Evolutionary conservation across 257 asterid species (phyloP).

Genomic region (Solanum clarkiae): DNA sequence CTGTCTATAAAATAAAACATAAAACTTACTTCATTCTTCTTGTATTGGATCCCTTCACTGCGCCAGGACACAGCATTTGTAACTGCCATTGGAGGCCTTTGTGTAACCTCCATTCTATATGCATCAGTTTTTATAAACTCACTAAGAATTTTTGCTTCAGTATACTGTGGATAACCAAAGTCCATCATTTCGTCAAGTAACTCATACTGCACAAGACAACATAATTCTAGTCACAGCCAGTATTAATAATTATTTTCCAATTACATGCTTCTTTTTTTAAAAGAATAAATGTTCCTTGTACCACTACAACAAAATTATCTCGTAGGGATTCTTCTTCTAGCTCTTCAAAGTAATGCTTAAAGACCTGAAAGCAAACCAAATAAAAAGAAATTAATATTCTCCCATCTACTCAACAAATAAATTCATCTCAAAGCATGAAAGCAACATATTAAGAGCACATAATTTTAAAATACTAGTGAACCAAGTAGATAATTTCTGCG

Average conservation of each 20-base stretch:
- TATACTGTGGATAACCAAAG: slow-evolving; percentile 96
- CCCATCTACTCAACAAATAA: not conserved
- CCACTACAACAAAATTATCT: slow-evolving; percentile 99
- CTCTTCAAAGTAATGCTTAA: slow-evolving; percentile 96
- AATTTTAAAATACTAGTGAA: not conserved
- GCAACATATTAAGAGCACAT: not conserved
- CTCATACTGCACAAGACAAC: slow-evolving; percentile 54
- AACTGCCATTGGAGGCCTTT: slow-evolving; percentile 99
- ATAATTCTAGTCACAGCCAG: not conserved
- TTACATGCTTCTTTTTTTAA: not conserved
- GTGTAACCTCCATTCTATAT: slow-evolving; percentile 94
- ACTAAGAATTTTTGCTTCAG: slow-evolving; percentile 97
- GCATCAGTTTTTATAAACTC: slow-evolving; percentile 99
- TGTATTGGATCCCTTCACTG: slow-evolving; percentile 95
- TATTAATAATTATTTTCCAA: not conserved
- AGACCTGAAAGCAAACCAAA: slow-evolving; percentile 45
- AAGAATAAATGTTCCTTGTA: slow-evolving; percentile 18
- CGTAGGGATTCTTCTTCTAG: slow-evolving; percentile 96
- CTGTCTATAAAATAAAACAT: not conserved
- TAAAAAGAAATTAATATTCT: not conserved
- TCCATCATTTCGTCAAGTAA: slow-evolving; percentile 99
- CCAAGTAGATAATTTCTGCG: not conserved
- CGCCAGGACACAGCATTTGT: slow-evolving; percentile 99
- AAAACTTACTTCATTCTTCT: slow-evolving; percentile 79
- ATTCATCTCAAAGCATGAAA: not conserved